Evolutionary conservation across 192 early-diverging fungal species (phyloP).

Genomic region (Pilobolus umbonatus): DNA sequence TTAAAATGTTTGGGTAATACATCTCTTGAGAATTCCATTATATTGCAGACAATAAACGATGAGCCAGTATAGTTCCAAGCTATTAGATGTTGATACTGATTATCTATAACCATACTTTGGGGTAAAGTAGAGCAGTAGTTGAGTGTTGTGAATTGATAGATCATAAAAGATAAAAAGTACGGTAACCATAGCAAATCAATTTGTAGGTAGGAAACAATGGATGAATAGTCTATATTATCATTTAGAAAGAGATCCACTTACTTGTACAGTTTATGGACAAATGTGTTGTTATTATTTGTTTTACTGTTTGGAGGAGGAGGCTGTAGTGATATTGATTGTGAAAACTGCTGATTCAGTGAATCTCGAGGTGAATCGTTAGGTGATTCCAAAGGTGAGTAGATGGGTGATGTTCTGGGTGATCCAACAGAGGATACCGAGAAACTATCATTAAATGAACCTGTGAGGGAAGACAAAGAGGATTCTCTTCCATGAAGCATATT

Average conservation of each 20-base stretch:
- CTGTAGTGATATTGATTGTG: slow-evolving; percentile 20
- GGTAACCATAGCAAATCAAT: not conserved
- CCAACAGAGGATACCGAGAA: slow-evolving; percentile 12
- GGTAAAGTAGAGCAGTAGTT: not conserved
- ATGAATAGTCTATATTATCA: not conserved
- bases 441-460: slow-evolving; percentile 8
- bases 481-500: slow-evolving; percentile 8
- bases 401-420: slow-evolving; percentile 20
- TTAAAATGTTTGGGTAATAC: slow-evolving; percentile 91
- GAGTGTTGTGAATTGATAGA: no score
- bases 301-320: not conserved
- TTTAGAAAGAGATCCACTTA: slow-evolving; percentile 22
- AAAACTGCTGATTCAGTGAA: slow-evolving; percentile 2
- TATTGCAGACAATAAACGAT: slow-evolving; percentile 86
- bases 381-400: slow-evolving; percentile 12
- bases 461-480: slow-evolving; percentile 14
- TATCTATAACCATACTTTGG: slow-evolving; percentile 76
- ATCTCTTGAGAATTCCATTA: slow-evolving; percentile 83
- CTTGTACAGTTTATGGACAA: slow-evolving; percentile 58
- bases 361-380: slow-evolving; percentile 11
- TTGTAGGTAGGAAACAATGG: not conserved
- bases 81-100: slow-evolving; percentile 81
- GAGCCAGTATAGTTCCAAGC: slow-evolving; percentile 87
- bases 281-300: slow-evolving; percentile 41
- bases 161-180: not conserved